phyloP scores from a whole-genome alignment of 1,284 basidiomycete genomes.

The Butyriboletus appendiculatus region DNA sequence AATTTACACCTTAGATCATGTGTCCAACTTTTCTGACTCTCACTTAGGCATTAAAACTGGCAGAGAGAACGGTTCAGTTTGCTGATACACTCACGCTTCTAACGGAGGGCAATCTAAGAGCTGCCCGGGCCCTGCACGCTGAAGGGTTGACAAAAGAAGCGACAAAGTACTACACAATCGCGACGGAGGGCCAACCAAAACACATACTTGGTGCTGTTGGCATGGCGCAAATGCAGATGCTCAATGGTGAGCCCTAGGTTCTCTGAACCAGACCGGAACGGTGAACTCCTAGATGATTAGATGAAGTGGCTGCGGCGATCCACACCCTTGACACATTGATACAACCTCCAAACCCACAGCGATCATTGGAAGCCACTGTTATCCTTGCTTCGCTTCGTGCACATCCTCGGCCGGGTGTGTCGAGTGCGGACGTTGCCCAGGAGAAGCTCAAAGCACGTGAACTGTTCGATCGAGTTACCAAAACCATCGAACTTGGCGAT shows the following conservation, averaged over 20 bases:
- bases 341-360: slow-evolving; percentile 61
- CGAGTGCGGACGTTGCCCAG: slow-evolving; percentile 66
- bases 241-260: slow-evolving; percentile 56
- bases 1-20: neutral
- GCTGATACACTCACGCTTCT: slow-evolving; percentile 82
- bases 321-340: slow-evolving; percentile 86
- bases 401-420: slow-evolving; percentile 76
- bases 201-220: slow-evolving; percentile 81
- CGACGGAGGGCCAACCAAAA: slow-evolving; percentile 72
- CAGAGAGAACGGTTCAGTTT: slow-evolving; percentile 90
- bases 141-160: slow-evolving; percentile 65
- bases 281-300: slow-evolving; percentile 36
- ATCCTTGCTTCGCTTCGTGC: slow-evolving; percentile 87
- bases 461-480: slow-evolving; percentile 76
- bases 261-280: neutral
- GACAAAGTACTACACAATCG: slow-evolving; percentile 72
- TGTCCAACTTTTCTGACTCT: slow-evolving; percentile 1
- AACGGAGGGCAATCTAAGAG: slow-evolving; percentile 78
- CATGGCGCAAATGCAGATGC: slow-evolving; percentile 83
- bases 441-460: slow-evolving; percentile 79
- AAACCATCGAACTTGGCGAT: slow-evolving; percentile 63
- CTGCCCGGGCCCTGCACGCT: slow-evolving; percentile 78
- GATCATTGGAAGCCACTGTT: slow-evolving; percentile 79
- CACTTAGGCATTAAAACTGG: slow-evolving; percentile 79
- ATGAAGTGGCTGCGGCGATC: slow-evolving; percentile 78